Base-by-base conservation (phyloP, 768 basidiomycete genomes). In the Thelephora aurantiotincta region DNA sequence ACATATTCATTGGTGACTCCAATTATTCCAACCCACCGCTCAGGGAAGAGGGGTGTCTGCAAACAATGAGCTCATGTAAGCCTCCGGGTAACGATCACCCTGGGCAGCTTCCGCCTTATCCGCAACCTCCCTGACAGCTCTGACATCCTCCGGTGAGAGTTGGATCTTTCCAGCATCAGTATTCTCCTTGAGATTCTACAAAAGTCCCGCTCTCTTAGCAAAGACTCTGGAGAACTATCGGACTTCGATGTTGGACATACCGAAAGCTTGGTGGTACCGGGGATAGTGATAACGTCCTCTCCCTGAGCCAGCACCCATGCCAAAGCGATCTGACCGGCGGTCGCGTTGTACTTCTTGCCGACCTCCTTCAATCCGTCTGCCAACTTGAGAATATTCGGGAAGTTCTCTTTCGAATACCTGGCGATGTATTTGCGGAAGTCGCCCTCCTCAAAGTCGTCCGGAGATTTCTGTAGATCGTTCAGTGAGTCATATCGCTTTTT, bases 371-470 rank as follows among this genome's bases (percentile, higher is more conserved):
- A 47, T 30, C 36, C 45, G 4, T 54, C 51, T 1, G 38, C 56
- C 22, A 56, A 63, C 59, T 45, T 63, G 56, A 44, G 59, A 57
- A 50, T 66, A 63, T 67, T 65, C 9, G 49, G 54, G 54, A 57
- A 59, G 47, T 52, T 55, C 51, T 55, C 49, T 46, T 47, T 55
- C 23, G 62, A 64, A 53, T 48, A 68, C 44, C 60, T 57, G 51
- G n/a, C 20, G 13, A 45, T 41, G 13, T 34, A 44, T 14, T 18
- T 45, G 14, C 73, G 51, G 41, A 64, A 63, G 51, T 73, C 73
- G 12, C 46, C 54, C 48, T 55, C 52, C 23, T 64, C 68, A 45
- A 74, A 68, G 48, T 71, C 68, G 12, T 63, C 66, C 0, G 58
- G 64, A 45, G 67, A 66, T 54, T 58, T 67, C 68, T 65, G 18